Percentiles rank a stretch among this genome's conserved stretches.
Conservation (phyloP, 805 yeast genomes). For the Candida yuanshanica region DNA sequence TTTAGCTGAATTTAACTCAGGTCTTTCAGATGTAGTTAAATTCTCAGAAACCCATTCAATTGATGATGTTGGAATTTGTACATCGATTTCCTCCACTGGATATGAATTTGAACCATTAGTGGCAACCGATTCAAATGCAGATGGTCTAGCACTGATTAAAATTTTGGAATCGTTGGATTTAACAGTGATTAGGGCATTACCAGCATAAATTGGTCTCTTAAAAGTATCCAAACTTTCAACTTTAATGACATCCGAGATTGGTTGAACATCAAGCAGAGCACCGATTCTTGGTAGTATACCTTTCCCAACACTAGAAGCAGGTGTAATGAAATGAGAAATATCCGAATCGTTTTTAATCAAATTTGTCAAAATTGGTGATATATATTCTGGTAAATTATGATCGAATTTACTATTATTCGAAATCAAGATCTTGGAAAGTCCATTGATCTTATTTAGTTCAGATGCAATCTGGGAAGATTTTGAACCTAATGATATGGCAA, state of each 20-base stretch:
- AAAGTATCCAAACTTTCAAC: conserved; percentile 67
- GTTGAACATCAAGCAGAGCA: conserved; percentile 81
- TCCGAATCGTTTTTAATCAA: conserved; percentile 28
- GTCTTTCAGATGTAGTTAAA: conserved; percentile 73
- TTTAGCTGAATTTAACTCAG: conserved; percentile 82
- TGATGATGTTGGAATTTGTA: conserved; percentile 29
- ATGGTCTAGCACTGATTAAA: conserved; percentile 73
- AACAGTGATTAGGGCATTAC: conserved; percentile 85
- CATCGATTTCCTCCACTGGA: conserved; percentile 43
- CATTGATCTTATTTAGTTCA: conserved; percentile 45
- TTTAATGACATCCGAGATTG: conserved; percentile 73
- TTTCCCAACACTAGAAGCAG: conserved; percentile 87
- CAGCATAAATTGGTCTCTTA: conserved; percentile 93
- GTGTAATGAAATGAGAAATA: conserved; percentile 67
- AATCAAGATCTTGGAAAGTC: conserved; percentile 37
- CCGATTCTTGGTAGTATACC: conserved; percentile 81
- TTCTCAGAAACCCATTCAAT: conserved; percentile 73
- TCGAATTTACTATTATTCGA: conserved; percentile 56
- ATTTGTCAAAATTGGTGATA: conserved; percentile 59
- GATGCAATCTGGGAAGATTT: conserved; percentile 46
- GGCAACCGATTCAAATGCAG: conserved; percentile 60
- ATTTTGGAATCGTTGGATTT: conserved; percentile 60
- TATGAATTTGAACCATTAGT: conserved; percentile 32
- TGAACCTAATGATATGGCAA: conserved; percentile 72
- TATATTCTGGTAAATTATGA: conserved; percentile 72